phyloP scores from a whole-genome alignment of 768 basidiomycete species.

The Gelatoporia subvermispora region DNA sequence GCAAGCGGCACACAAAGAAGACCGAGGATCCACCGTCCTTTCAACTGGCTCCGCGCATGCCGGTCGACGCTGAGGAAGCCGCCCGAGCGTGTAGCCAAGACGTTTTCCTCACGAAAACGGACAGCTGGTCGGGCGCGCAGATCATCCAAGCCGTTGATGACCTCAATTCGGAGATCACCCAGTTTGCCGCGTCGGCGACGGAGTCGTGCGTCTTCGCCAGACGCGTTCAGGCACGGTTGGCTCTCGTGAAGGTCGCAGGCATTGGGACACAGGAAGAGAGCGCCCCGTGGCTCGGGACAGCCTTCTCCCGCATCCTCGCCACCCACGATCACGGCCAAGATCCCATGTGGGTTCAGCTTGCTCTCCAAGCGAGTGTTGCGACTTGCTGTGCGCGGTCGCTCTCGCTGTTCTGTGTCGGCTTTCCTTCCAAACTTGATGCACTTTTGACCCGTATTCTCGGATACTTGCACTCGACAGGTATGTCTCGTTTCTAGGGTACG shows the following conservation, averaged over 20 bases:
- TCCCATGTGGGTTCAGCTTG: conserved; percentile 71
- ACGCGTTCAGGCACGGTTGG: conserved; percentile 5
- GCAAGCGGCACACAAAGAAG: conserved; percentile 12
- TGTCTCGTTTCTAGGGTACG: neutral
- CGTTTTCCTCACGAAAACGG: conserved; percentile 67
- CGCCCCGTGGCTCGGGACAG: conserved; percentile 54
- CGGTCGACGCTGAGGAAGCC: conserved; percentile 44
- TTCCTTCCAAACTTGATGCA: conserved; percentile 64
- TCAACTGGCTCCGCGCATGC: conserved; percentile 11
- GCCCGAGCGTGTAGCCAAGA: conserved; percentile 58
- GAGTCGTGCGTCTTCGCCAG: conserved; percentile 47
- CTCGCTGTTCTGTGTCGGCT: conserved; percentile 69
- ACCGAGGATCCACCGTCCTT: conserved; percentile 18
- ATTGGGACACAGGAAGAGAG: conserved; percentile 35
- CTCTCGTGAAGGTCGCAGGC: conserved; percentile 4
- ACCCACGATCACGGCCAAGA: conserved; percentile 69
- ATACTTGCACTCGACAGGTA: conserved; percentile 21
- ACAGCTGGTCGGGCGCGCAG: conserved; percentile 72
- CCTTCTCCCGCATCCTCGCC: conserved; percentile 55
- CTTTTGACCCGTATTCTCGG: conserved; percentile 35
- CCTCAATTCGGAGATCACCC: conserved; percentile 77
- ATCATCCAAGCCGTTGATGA: conserved; percentile 76
- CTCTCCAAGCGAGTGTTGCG: conserved; percentile 65
- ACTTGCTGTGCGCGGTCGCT: conserved; percentile 64
- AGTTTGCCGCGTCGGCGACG: conserved; percentile 70